A percentile compares a stretch with the other conserved stretches of the same genome.
Evolutionary conservation across 495 filamentous ascomycete species (phyloP).

Genomic region (Tuber magnatum): DNA sequence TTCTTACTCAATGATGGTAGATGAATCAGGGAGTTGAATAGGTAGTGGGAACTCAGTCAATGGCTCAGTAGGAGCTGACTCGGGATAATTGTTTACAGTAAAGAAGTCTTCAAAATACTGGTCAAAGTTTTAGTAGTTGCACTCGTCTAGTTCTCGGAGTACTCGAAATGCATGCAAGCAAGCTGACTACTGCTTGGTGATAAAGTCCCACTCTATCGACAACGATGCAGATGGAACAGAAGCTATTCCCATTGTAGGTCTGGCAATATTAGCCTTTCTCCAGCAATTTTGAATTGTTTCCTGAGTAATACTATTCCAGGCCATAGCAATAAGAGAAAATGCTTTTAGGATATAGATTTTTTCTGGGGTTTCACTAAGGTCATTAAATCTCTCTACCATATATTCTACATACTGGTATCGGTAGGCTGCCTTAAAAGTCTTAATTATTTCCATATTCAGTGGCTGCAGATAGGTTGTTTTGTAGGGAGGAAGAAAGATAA

Average conservation of each 20-base stretch:
- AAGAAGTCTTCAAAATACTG: too few relatives aligned
- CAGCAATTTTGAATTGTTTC: not conserved
- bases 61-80: fast-evolving
- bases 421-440: not conserved
- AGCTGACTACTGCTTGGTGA: not conserved
- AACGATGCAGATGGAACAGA: not conserved
- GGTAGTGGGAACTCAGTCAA: too few relatives aligned
- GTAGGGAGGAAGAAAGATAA: not conserved
- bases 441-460: not conserved
- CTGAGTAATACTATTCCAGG: not conserved
- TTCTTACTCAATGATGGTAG: too few relatives aligned
- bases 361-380: not conserved
- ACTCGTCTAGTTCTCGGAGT: not conserved
- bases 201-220: not conserved
- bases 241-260: not conserved
- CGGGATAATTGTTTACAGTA: too few relatives aligned
- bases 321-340: not conserved
- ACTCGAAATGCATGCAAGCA: not conserved
- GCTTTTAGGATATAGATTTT: not conserved
- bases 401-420: not conserved
- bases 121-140: too few relatives aligned
- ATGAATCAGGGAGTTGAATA: too few relatives aligned
- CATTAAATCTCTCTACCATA: not conserved
- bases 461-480: not conserved
- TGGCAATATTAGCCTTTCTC: not conserved